A percentile compares a stretch with the other conserved stretches of the same genome.
Conservation (phyloP, 768 basidiomycete species). For the Trametes coccinea region DNA sequence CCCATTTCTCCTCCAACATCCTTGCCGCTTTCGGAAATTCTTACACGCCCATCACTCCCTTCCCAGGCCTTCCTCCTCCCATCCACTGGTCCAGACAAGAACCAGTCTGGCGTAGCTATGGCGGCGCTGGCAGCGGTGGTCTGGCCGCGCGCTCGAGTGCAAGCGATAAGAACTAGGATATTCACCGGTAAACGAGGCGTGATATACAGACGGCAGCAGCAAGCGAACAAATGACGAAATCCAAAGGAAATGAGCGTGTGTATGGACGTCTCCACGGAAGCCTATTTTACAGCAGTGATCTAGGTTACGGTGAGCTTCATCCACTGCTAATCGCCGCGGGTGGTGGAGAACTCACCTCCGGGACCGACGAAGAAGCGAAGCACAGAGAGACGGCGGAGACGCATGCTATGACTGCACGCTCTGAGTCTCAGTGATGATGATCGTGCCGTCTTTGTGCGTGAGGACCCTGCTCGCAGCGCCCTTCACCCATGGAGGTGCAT, state of each 20-base stretch:
- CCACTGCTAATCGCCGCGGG: too few species aligned
- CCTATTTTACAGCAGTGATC: constrained; percentile 12
- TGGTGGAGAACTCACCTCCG: constrained; percentile 5
- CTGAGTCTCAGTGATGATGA: constrained; percentile 22
- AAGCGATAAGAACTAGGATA: too few species aligned
- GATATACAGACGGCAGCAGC: constrained; percentile 16
- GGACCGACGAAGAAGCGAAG: constrained; percentile 2
- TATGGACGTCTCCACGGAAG: constrained; percentile 7
- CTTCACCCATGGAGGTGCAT: constrained; percentile 34
- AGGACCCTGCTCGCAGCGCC: constrained; percentile 28
- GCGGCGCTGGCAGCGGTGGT: neutral
- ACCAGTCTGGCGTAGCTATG: neutral
- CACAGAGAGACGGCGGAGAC: neutral
- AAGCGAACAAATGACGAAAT: neutral
- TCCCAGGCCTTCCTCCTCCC: neutral
- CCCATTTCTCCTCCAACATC: neutral
- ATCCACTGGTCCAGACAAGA: neutral
- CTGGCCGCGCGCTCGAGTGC: too few species aligned
- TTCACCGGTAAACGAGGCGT: constrained; percentile 2
- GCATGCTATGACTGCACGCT: neutral
- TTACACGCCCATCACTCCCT: constrained; percentile 13
- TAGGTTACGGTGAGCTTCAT: neutral
- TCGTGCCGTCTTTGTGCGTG: constrained; percentile 30
- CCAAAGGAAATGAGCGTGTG: constrained; percentile 10
- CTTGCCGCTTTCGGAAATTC: constrained; percentile 13